Conservation (phyloP, 1,139 yeast species). For the Candida tropicalis region DNA sequence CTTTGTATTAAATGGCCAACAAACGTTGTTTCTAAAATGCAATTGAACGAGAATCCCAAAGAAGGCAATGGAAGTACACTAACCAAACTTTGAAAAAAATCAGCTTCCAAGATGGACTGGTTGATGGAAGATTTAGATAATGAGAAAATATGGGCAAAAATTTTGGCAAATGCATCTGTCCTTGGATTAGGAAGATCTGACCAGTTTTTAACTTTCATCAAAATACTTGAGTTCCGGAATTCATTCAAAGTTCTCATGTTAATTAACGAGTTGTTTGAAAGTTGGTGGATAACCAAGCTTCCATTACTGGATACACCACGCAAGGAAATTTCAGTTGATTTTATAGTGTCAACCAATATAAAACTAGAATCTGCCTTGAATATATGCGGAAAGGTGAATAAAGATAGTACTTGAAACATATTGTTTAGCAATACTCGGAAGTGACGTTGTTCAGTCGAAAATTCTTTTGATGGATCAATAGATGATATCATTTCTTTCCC, state of each 20-base stretch:
- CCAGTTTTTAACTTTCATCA: slow-evolving; percentile 37
- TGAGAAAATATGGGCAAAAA: slow-evolving; percentile 38
- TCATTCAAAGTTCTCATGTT: slow-evolving; percentile 58
- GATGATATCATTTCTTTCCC: slow-evolving; percentile 31
- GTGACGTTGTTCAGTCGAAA: slow-evolving; percentile 22
- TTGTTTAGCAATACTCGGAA: slow-evolving; percentile 34
- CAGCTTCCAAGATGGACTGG: slow-evolving; percentile 42
- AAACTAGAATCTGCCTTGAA: slow-evolving; percentile 39
- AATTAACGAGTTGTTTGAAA: slow-evolving; percentile 61
- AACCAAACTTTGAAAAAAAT: slow-evolving; percentile 56
- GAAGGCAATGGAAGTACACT: slow-evolving; percentile 48
- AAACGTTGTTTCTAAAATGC: slow-evolving; percentile 45
- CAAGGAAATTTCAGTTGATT: slow-evolving; percentile 65
- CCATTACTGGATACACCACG: slow-evolving; percentile 53
- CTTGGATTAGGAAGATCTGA: slow-evolving; percentile 26
- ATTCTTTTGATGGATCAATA: slow-evolving; percentile 13
- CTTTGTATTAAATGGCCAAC: slow-evolving; percentile 41
- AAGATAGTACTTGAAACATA: slow-evolving; percentile 39
- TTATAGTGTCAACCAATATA: slow-evolving; percentile 56
- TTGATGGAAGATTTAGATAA: slow-evolving; percentile 32
- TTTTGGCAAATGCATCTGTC: slow-evolving; percentile 34
- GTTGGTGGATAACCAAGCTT: slow-evolving; percentile 53
- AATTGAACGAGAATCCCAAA: slow-evolving; percentile 39
- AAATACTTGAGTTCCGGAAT: slow-evolving; percentile 38
- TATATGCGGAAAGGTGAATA: slow-evolving; percentile 43